Conservation (phyloP, 352 stramenopile genomes). For the Phytophthora uliginosa region DNA sequence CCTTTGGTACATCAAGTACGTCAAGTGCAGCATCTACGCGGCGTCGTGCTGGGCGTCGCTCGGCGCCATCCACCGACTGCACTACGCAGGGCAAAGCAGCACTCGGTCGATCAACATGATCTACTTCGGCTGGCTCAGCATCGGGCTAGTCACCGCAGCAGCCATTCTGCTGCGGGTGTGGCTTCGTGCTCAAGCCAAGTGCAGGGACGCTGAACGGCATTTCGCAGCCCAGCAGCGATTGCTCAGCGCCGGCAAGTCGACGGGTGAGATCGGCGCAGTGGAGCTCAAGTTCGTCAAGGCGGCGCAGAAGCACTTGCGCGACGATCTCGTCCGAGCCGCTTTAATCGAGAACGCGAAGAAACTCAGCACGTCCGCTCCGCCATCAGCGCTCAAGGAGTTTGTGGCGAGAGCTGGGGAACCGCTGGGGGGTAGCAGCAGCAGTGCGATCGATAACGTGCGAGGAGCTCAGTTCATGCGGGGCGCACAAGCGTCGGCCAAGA, state of each 20-base stretch:
- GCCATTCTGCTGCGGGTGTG: constrained; percentile 35
- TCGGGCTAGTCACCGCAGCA: constrained; percentile 32
- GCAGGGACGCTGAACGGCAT: constrained; percentile 16
- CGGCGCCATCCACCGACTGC: constrained; percentile 55
- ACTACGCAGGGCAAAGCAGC: constrained; percentile 26
- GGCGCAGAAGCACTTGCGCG: constrained; percentile 6
- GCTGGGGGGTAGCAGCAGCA: not conserved
- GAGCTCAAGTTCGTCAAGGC: constrained; percentile 29
- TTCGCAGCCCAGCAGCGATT: constrained; percentile 27
- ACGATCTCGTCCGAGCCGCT: constrained; percentile 6
- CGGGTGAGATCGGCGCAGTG: constrained; percentile 1
- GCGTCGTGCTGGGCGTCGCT: constrained; percentile 65
- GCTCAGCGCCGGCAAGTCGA: constrained; percentile 3
- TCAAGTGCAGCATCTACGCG: constrained; percentile 68
- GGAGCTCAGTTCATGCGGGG: constrained; percentile 21
- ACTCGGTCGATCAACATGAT: constrained; percentile 55
- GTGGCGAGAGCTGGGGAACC: constrained; percentile 7
- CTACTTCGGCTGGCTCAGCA: constrained; percentile 70
- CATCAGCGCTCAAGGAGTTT: constrained; percentile 13
- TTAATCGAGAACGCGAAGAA: constrained; percentile 24
- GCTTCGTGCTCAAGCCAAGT: constrained; percentile 15
- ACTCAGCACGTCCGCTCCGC: constrained; percentile 5
- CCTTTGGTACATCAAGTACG: constrained; percentile 66
- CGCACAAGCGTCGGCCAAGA: constrained; percentile 14
- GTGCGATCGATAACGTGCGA: not conserved